A percentile compares a stretch with the other conserved stretches of the same genome.
These are phyloP conservation scores for Aspergillus intermedius DNA, from an alignment of 2,329 filamentous ascomycete genomes.

Conservation along the genomic window DNA sequence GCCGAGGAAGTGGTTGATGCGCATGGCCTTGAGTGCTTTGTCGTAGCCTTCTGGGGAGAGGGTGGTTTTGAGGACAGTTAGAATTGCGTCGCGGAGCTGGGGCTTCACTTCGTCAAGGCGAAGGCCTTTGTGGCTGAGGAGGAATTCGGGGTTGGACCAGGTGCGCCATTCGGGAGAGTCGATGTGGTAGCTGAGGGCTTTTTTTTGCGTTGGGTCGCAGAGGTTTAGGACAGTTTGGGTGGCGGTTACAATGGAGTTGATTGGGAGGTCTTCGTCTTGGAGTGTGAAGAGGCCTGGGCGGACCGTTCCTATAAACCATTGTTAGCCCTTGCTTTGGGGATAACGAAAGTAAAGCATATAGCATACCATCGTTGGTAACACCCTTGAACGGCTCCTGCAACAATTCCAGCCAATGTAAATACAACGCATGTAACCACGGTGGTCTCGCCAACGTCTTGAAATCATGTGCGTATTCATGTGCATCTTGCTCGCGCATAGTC, in stretches of 20 bases:
- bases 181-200: conserved; percentile 53
- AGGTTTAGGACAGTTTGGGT: conserved; percentile 42
- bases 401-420: conserved; percentile 53
- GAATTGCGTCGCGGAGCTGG: conserved; percentile 43
- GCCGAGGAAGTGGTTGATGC: conserved; percentile 68
- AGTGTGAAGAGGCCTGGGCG: conserved; percentile 50
- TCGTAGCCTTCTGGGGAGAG: conserved; percentile 65
- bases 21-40: conserved; percentile 64
- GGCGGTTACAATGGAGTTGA: conserved; percentile 50
- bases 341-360: background rate
- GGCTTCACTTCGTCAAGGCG: conserved; percentile 58
- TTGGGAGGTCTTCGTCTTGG: conserved; percentile 59
- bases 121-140: conserved; percentile 62
- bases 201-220: conserved; percentile 46
- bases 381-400: conserved; percentile 62
- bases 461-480: conserved; percentile 54
- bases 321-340: background rate
- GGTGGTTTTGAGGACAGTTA: conserved; percentile 51
- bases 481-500: conserved; percentile 56
- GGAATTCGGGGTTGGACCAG: conserved; percentile 67
- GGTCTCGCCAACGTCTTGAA: conserved; percentile 56
- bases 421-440: conserved; percentile 61
- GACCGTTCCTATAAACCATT: conserved; percentile 35
- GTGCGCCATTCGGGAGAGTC: conserved; percentile 67
- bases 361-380: conserved; percentile 59